Base-by-base conservation (phyloP, 2,329 filamentous ascomycete genomes). In the Colletotrichum tanaceti region DNA sequence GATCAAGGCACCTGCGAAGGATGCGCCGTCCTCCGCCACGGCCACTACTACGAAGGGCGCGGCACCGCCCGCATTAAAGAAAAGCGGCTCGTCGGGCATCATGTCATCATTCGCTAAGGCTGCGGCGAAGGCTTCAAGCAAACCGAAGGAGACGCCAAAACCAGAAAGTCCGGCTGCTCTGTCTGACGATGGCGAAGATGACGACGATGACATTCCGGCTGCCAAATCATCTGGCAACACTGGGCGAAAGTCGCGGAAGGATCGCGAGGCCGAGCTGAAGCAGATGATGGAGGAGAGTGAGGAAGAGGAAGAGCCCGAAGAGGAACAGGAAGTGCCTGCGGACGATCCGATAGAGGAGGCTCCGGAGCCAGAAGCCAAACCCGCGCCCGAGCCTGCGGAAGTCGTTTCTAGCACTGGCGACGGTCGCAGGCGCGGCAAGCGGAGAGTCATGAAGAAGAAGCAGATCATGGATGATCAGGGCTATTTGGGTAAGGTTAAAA, bases 401-500 rank as follows among this genome's bases (percentile, higher is more conserved):
- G 80, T 87, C 6, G 80, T 90, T 7, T 86, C 85, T 1, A 88
- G 86, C 65, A 78, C 76, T 5, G 75, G 75, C n/a, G 75, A 82
- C 66, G 92, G 91, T 0, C 87, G 93, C 46, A 86, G 92, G 68
- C 88, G 94, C 71, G 93, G 93, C 39, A 90, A 88, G 77, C 87
- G 94, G 73, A 89, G 91, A 73, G 88, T 98, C 9, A 93, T 92
- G 88, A 94, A 93, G 81, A 97, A 97, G 84, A 92, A 91, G 82
- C 94, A 91, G 52, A 87, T 91, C 63, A 91, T 94, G 77, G 94
- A 98, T 72, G 93, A 94, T 58, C 91, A 97, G 72, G 94, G 94
- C 6, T 98, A 97, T 78, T 86, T 98, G 69, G 92, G 93, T 94
- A 84, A 79, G 89, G 80, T 57, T 39, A 16, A 38, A 35, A 38